A percentile compares a stretch with the other conserved stretches of the same genome.
phyloP scores from a whole-genome alignment of 2,329 filamentous ascomycete genomes.

The Neofusicoccum ribis region DNA sequence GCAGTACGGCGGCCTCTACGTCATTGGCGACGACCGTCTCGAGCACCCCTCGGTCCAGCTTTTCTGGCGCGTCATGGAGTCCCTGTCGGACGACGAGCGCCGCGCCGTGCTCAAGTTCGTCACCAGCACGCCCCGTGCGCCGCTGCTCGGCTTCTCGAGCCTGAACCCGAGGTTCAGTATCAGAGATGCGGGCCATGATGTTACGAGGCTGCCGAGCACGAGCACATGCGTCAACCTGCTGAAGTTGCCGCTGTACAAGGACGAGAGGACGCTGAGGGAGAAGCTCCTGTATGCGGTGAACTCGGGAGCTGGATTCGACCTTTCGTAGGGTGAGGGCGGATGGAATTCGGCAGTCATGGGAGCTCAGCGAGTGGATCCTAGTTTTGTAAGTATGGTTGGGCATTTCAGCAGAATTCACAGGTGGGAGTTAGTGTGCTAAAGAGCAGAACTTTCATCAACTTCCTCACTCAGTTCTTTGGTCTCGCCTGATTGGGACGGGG shows the following conservation, averaged over 20 bases:
- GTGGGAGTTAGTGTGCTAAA: too few relatives aligned
- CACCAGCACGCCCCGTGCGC: conserved; percentile 87
- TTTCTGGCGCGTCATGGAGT: conserved; percentile 88
- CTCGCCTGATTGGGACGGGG: not conserved
- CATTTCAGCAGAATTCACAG: too few relatives aligned
- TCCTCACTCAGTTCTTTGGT: too few relatives aligned
- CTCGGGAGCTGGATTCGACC: conserved; percentile 87
- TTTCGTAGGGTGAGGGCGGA: conserved; percentile 27
- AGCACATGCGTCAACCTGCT: conserved; percentile 95
- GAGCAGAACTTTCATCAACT: too few relatives aligned
- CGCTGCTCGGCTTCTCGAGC: conserved; percentile 83
- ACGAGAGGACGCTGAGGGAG: conserved; percentile 64
- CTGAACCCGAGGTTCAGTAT: conserved; percentile 87
- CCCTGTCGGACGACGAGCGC: conserved; percentile 72
- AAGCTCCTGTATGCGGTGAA: conserved; percentile 90
- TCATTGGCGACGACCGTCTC: conserved; percentile 80
- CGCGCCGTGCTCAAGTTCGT: conserved; percentile 93
- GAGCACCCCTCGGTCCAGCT: conserved; percentile 84
- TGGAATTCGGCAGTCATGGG: not conserved
- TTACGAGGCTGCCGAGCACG: conserved; percentile 81
- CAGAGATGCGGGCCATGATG: conserved; percentile 74
- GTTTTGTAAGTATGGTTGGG: too few relatives aligned
- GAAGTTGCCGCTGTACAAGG: conserved; percentile 82
- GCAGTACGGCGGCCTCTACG: conserved; percentile 82
- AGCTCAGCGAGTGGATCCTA: not conserved